Evolutionary conservation across 2,329 filamentous ascomycete genomes (phyloP).

Genomic region (Fusarium subtropicale): DNA sequence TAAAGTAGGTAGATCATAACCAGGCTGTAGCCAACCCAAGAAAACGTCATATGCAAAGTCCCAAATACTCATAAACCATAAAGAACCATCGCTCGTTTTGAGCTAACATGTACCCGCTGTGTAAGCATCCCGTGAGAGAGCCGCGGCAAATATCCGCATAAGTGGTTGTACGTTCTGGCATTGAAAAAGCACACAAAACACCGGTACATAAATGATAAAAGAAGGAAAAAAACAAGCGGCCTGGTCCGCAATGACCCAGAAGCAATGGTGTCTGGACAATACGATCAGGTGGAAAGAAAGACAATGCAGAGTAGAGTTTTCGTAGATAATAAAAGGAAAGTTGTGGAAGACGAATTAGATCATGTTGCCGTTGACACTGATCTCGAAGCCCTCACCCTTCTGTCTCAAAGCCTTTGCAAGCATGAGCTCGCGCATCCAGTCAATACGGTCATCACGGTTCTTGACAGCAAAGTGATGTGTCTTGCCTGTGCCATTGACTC

Average conservation of each 20-base stretch:
- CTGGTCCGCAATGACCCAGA: slow-evolving; percentile 6
- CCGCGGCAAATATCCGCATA: slow-evolving; percentile 42
- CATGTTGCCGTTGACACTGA: slow-evolving; percentile 84
- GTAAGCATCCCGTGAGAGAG: slow-evolving; percentile 48
- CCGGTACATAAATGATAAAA: slow-evolving; percentile 13
- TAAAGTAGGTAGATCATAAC: slow-evolving; percentile 26
- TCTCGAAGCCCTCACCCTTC: slow-evolving; percentile 85
- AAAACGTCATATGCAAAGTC: slow-evolving; percentile 23
- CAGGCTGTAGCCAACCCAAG: slow-evolving; percentile 23
- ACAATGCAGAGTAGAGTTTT: slow-evolving; percentile 21
- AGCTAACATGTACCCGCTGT: slow-evolving; percentile 47
- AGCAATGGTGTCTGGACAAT: slow-evolving; percentile 4
- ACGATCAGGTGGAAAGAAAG: slow-evolving; percentile 11
- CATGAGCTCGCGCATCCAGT: slow-evolving; percentile 97
- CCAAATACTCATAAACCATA: slow-evolving; percentile 31
- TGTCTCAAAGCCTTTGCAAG: slow-evolving; percentile 87
- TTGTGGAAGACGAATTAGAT: slow-evolving; percentile 58
- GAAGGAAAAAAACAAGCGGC: slow-evolving; percentile 4
- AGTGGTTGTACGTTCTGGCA: slow-evolving; percentile 41
- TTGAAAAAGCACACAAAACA: slow-evolving; percentile 25
- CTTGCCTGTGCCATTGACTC: slow-evolving; percentile 75
- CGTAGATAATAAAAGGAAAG: slow-evolving; percentile 8
- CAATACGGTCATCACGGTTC: slow-evolving; percentile 88
- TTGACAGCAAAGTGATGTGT: slow-evolving; percentile 95
- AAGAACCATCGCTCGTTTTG: slow-evolving; percentile 43